These are phyloP conservation scores for Sarocladiaceae sp. DNA, from an alignment of 2,329 filamentous ascomycete genomes.

Conservation along the genomic window DNA sequence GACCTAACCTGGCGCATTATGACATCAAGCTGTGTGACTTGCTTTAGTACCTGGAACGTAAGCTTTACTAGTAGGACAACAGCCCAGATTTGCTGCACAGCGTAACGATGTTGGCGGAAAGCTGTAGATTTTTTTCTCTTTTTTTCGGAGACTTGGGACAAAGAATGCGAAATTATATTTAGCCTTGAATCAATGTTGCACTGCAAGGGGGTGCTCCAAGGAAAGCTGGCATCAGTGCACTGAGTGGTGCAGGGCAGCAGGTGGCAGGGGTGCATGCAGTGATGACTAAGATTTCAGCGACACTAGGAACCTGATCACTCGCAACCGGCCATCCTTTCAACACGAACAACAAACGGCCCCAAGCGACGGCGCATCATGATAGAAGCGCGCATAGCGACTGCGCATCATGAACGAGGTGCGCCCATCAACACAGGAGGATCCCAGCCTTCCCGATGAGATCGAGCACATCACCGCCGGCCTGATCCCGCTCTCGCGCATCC, in stretches of 20 bases:
- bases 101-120: too few relatives aligned
- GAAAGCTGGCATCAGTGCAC: neutral
- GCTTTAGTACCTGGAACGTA: too few relatives aligned
- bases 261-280: neutral
- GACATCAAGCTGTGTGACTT: too few relatives aligned
- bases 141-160: too few relatives aligned
- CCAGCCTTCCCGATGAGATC: conserved; percentile 53
- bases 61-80: too few relatives aligned
- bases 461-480: conserved; percentile 72
- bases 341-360: conserved; percentile 6
- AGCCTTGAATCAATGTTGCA: neutral
- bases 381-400: conserved; percentile 8
- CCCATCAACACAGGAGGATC: conserved; percentile 6
- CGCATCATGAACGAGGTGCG: conserved; percentile 10
- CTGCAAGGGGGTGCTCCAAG: neutral
- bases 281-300: conserved; percentile 8
- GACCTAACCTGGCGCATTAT: too few relatives aligned
- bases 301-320: neutral
- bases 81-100: neutral
- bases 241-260: neutral
- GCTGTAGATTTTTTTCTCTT: neutral
- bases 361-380: conserved; percentile 10
- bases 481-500: conserved; percentile 68
- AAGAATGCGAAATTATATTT: too few relatives aligned
- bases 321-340: conserved; percentile 7